Percentiles rank a stretch among this genome's conserved stretches.
phyloP scores from a whole-genome alignment of 164 flowering plant species.

The Umbilicus rupestris region DNA sequence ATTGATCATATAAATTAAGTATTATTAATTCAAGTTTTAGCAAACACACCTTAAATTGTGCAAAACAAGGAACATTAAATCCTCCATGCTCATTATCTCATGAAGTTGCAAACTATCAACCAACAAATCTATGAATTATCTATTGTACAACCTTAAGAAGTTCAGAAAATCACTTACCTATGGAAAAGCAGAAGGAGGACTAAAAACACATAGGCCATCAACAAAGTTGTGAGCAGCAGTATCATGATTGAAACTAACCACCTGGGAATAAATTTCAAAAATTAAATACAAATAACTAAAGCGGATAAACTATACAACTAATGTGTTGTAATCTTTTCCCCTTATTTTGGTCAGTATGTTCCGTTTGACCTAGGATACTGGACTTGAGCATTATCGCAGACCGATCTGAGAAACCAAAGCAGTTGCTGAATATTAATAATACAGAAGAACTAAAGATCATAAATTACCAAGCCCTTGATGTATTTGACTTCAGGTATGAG shows the following conservation, averaged over 20 bases:
- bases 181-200: slow-evolving; percentile 74
- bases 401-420: neutral
- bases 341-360: too few relatives aligned
- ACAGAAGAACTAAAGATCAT: neutral
- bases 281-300: slow-evolving; percentile 7
- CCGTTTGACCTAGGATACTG: too few relatives aligned
- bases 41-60: too few relatives aligned
- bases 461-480: slow-evolving; percentile 59
- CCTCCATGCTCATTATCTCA: too few relatives aligned
- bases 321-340: too few relatives aligned
- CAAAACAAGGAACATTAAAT: too few relatives aligned
- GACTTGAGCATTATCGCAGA: too few relatives aligned
- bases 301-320: too few relatives aligned
- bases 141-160: neutral
- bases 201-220: slow-evolving; percentile 52
- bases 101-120: too few relatives aligned
- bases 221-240: slow-evolving; percentile 44
- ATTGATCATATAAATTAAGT: too few relatives aligned
- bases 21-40: too few relatives aligned
- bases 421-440: neutral
- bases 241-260: slow-evolving; percentile 69
- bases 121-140: too few relatives aligned
- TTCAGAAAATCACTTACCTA: slow-evolving; percentile 32
- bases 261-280: slow-evolving; percentile 37
- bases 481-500: slow-evolving; percentile 45